phyloP scores from a whole-genome alignment of 1,284 basidiomycete species.

The Leccinum pseudoinsigne region DNA sequence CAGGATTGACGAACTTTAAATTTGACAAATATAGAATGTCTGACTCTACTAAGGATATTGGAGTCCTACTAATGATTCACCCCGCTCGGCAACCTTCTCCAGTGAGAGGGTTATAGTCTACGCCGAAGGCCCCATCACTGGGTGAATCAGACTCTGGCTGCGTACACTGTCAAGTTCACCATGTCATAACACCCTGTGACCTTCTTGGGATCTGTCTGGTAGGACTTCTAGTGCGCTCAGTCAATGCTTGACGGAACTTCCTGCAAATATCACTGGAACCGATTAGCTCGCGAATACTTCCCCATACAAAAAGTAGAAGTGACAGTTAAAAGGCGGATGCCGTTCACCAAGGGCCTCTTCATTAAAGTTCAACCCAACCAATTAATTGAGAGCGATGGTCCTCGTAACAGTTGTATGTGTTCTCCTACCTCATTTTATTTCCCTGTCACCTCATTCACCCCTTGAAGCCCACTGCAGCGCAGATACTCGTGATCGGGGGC shows the following conservation, averaged over 20 bases:
- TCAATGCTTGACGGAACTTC: background rate
- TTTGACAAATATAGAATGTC: no score
- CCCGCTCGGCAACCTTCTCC: no score
- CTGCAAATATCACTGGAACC: background rate
- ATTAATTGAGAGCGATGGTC: background rate
- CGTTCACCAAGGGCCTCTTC: background rate
- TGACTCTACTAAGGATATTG: no score
- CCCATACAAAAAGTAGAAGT: background rate
- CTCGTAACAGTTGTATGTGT: conserved; percentile 1
- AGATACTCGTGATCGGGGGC: background rate
- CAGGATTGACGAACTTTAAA: no score
- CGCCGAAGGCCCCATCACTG: no score
- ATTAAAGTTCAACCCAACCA: background rate
- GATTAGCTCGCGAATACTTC: background rate
- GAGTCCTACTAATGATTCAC: no score
- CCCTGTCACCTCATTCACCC: background rate
- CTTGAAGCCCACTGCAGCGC: background rate
- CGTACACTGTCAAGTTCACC: background rate
- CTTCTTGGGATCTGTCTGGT: background rate
- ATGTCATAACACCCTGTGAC: background rate
- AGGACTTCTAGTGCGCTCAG: background rate
- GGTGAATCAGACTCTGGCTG: no score
- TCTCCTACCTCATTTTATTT: background rate
- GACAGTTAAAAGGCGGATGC: background rate
- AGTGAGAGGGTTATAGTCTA: no score